Percentiles rank a stretch among this genome's conserved stretches.
Conservation (phyloP, 225 moss, liverwort and hornwort genomes). For the Antitrichia curtipendula region DNA sequence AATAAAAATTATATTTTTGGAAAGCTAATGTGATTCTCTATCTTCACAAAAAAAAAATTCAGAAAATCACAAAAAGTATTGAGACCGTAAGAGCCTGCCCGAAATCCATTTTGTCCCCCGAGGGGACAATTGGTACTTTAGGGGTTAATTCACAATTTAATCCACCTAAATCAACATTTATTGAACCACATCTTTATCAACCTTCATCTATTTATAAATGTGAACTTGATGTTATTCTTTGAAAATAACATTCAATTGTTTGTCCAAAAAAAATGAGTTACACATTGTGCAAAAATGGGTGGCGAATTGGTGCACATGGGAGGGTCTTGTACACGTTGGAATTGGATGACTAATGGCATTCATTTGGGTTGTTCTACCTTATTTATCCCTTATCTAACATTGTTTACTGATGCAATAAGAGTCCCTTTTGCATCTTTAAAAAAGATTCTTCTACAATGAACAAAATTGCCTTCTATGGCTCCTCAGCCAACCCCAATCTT, state of each 20-base stretch:
- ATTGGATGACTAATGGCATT: neutral
- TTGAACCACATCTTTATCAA: neutral
- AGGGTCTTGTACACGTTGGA: neutral
- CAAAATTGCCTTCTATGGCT: too few relatives aligned
- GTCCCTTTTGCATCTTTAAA: too few relatives aligned
- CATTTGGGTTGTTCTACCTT: neutral
- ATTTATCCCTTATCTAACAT: neutral
- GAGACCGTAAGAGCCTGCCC: too few relatives aligned
- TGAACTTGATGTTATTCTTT: neutral
- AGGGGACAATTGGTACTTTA: too few relatives aligned
- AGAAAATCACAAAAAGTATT: too few relatives aligned
- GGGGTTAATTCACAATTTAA: neutral
- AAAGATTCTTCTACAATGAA: accelerated
- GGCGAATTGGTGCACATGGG: accelerated
- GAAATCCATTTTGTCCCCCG: too few relatives aligned
- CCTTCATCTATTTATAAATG: accelerated
- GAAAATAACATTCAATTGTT: accelerated
- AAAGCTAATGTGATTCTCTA: too few relatives aligned
- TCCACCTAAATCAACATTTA: neutral
- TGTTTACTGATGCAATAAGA: accelerated
- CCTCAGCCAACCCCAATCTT: accelerated
- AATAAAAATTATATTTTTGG: too few relatives aligned
- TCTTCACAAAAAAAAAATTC: too few relatives aligned
- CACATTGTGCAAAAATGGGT: accelerated
- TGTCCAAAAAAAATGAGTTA: neutral